A percentile compares a stretch with the other conserved stretches of the same genome.
These are phyloP conservation scores for Leccinum imitatum DNA, from an alignment of 768 basidiomycete genomes.

Conservation along the genomic window DNA sequence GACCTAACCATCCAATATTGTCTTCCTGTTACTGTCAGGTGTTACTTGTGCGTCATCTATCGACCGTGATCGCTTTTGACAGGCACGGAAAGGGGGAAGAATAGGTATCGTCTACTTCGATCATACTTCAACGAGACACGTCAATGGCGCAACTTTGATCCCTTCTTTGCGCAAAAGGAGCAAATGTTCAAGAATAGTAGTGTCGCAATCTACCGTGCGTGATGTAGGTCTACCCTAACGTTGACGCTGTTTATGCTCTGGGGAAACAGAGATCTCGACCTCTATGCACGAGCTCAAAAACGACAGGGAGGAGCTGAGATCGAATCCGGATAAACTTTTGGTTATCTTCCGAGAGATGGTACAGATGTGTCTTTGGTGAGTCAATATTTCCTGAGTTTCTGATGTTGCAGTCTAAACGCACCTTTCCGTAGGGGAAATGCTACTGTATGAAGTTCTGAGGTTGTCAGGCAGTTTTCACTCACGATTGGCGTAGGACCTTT, in stretches of 20 bases:
- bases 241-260: not conserved
- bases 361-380: conserved; percentile 81
- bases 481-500: conserved; percentile 67
- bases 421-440: conserved; percentile 78
- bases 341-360: conserved; percentile 82
- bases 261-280: conserved; percentile 60
- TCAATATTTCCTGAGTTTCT: not conserved
- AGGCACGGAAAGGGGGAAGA: not conserved
- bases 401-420: conserved; percentile 4
- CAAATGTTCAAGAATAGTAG: conserved; percentile 80
- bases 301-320: conserved; percentile 43
- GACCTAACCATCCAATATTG: conserved; percentile 1
- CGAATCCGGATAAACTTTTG: conserved; percentile 53
- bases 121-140: conserved; percentile 65
- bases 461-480: not conserved
- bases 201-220: conserved; percentile 73
- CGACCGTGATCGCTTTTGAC: not conserved
- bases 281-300: conserved; percentile 65
- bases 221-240: not conserved
- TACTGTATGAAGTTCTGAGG: conserved; percentile 52
- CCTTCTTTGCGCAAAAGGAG: conserved; percentile 78
- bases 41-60: conserved; percentile 58
- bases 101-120: conserved; percentile 81
- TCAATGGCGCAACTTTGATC: conserved; percentile 78
- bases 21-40: conserved; percentile 40